Conservation (phyloP, 2,329 filamentous ascomycete species). For the Xylariaceae sp. region DNA sequence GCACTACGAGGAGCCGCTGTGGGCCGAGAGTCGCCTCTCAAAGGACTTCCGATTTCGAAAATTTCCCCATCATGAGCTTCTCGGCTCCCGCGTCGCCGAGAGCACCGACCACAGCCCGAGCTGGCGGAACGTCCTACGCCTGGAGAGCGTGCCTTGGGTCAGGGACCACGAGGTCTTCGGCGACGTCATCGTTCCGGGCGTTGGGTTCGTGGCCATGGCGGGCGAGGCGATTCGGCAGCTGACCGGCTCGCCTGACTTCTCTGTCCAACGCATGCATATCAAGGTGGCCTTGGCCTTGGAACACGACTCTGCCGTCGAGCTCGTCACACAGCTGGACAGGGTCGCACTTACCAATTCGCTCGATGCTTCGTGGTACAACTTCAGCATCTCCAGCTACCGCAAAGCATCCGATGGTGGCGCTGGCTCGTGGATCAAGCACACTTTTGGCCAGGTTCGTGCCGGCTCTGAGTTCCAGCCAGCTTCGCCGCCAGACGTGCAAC, state of each 20-base stretch:
- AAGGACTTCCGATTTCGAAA: conserved; percentile 12
- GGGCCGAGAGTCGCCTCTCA: conserved; percentile 14
- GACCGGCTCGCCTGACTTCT: conserved; percentile 5
- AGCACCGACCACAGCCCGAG: conserved; percentile 22
- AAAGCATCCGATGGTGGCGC: too few species aligned
- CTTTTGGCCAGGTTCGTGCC: too few species aligned
- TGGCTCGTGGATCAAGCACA: too few species aligned
- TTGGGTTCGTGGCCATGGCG: conserved; percentile 36
- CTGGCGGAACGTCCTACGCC: conserved; percentile 34
- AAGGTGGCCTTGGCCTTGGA: conserved; percentile 14
- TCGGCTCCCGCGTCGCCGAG: conserved; percentile 25
- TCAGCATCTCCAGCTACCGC: too few species aligned
- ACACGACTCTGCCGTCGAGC: background rate
- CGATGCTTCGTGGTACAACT: too few species aligned
- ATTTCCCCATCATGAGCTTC: conserved; percentile 18
- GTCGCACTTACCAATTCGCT: too few species aligned
- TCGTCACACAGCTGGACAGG: too few species aligned
- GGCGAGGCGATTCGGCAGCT: conserved; percentile 29
- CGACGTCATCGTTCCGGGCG: conserved; percentile 33
- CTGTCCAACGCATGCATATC: conserved; percentile 17
- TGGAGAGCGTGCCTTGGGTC: conserved; percentile 36
- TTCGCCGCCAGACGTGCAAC: too few species aligned
- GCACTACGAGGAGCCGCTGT: conserved; percentile 14
- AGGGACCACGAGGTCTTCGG: conserved; percentile 33
- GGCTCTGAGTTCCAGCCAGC: too few species aligned